Conservation (phyloP, 805 yeast species). For the Tetrapisispora namnaoensis region DNA sequence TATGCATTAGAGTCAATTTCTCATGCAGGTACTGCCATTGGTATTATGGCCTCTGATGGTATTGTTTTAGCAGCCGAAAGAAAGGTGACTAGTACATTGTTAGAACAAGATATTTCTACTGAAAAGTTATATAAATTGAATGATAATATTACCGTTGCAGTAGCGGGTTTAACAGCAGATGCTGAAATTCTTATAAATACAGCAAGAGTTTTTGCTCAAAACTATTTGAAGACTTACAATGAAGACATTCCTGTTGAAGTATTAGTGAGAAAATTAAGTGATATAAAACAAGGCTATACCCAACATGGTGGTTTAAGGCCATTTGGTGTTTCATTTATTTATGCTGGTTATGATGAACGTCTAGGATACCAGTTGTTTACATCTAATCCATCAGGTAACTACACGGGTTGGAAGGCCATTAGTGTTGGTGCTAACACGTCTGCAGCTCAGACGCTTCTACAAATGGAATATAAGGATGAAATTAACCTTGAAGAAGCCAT, state of each 20-base stretch:
- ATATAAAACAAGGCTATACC: slow-evolving; percentile 94
- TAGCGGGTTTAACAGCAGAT: slow-evolving; percentile 97
- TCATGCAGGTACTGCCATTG: slow-evolving; percentile 95
- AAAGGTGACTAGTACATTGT: slow-evolving; percentile 82
- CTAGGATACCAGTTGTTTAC: slow-evolving; percentile 88
- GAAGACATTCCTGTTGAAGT: slow-evolving; percentile 92
- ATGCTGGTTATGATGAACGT: slow-evolving; percentile 90
- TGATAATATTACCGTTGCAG: slow-evolving; percentile 82
- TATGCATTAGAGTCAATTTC: slow-evolving; percentile 96
- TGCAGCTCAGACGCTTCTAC: slow-evolving; percentile 90
- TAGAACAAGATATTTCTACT: slow-evolving; percentile 88
- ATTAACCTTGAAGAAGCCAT: slow-evolving; percentile 65
- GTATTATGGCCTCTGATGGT: slow-evolving; percentile 79
- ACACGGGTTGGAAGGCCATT: slow-evolving; percentile 97
- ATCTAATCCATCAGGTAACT: slow-evolving; percentile 95
- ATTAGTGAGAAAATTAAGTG: slow-evolving; percentile 80
- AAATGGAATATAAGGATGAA: slow-evolving; percentile 89
- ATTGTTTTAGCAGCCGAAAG: slow-evolving; percentile 95
- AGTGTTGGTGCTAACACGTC: slow-evolving; percentile 93
- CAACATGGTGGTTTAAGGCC: slow-evolving; percentile 99
- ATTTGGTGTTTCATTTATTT: slow-evolving; percentile 91
- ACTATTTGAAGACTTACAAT: slow-evolving; percentile 73
- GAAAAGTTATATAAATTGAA: slow-evolving; percentile 85
- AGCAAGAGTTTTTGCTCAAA: slow-evolving; percentile 80
- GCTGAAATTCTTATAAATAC: slow-evolving; percentile 83